Base-by-base conservation (phyloP, 371 early-diverging fungal genomes). In the Apophysomyces trapeziformis region DNA sequence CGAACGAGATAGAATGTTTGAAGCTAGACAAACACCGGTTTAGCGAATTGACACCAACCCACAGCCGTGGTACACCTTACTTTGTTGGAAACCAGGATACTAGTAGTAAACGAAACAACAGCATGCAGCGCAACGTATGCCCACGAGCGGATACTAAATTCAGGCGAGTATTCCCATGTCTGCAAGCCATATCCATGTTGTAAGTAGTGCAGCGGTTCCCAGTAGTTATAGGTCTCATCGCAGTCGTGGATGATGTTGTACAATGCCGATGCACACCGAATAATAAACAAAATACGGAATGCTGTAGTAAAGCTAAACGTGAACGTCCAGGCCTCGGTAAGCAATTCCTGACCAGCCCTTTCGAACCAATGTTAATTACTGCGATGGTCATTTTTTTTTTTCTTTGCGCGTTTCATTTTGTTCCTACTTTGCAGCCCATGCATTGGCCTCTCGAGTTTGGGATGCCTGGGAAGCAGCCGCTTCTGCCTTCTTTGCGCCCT, bases 111-210 rank as follows among this genome's bases (percentile, higher is more conserved):
- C 1, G 83, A 84, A 8, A 86, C 68, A 16, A 79, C 14, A 7
- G 89, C 78, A 74, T 94, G 89, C 3, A 91, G 18, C n/a, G 73
- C 69, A 13, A 94, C 80, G 71, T 93, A 96, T 2, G 87, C 87
- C 90, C 93, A 98, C 14, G 93, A 92, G 44, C 98, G 89, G 45
- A 98, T 91, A 32, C 95, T 90, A 68, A 84, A 96, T 35, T 87
- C 77, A 5, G 97, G 94, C 9, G 95, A 89, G 69, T 97, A 96
- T 74, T 98, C 99, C 99, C 99, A 98, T 3, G 99, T 97, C 75
- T 96, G 93, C 64, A 95, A 79, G 37, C 96, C 99, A 60, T 78
- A 77, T 0, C 95, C 96, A 72, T 92, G 86, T 50, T 90, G 88
- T 46, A 96, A 74, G 67, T 93, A 94, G 70, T 97, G 97, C 41